Percentiles rank a stretch among this genome's conserved stretches.
These are phyloP conservation scores for Keqinozyma sinolaborantium DNA, from an alignment of 1,139 yeast genomes.

Conservation along the genomic window DNA sequence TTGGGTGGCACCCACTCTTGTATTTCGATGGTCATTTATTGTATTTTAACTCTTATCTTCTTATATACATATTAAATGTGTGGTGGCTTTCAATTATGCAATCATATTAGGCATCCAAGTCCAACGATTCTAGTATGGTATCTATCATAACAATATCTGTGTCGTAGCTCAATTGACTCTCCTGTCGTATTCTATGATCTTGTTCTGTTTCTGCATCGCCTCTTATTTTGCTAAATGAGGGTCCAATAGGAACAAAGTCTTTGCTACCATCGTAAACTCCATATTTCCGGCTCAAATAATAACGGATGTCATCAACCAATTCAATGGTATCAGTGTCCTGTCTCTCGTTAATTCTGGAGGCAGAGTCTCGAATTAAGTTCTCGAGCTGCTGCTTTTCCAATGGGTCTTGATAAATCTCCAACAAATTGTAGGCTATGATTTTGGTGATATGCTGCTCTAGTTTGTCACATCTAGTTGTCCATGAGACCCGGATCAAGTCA, in stretches of 20 bases:
- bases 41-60: background rate
- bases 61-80: no score
- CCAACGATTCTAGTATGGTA: conserved; percentile 34
- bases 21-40: conserved; percentile 1
- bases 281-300: conserved; percentile 52
- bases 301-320: conserved; percentile 72
- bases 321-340: conserved; percentile 75
- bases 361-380: conserved; percentile 38
- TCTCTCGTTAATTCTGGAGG: conserved; percentile 54
- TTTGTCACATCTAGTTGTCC: conserved; percentile 65
- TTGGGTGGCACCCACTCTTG: conserved; percentile 21
- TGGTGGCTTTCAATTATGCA: conserved; percentile 1
- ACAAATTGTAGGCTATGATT: conserved; percentile 50
- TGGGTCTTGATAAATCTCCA: conserved; percentile 27
- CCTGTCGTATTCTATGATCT: conserved; percentile 29
- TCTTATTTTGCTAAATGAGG: conserved; percentile 8
- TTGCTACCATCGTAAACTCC: conserved; percentile 25
- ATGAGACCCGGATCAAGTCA: conserved; percentile 59
- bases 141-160: conserved; percentile 42
- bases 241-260: conserved; percentile 26
- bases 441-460: conserved; percentile 63
- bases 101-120: conserved; percentile 37
- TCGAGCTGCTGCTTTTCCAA: conserved; percentile 20
- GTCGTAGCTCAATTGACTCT: conserved; percentile 22
- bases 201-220: conserved; percentile 9